Evolutionary conservation across 805 yeast species (phyloP), one percentile per base, ranked within the genome.

Genomic region (Cyberlindnera suaveolens): DNA sequence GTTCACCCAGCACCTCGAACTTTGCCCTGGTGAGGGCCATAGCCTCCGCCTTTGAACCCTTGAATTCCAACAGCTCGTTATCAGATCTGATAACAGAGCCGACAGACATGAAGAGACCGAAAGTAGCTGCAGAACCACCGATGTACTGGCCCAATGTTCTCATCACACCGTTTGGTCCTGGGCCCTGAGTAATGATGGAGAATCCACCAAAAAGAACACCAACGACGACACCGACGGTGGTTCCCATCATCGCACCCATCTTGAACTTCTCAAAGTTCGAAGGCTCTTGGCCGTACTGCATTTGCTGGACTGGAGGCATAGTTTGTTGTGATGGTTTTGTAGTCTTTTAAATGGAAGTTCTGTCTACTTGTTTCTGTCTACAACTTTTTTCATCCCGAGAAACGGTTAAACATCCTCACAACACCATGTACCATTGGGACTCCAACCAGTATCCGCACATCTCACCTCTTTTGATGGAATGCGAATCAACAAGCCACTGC

Each of bases 211-310:
- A 93, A 52, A 95, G 70, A 38, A 91, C 83, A 49, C 99, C 99
- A 33, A 91, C 88, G 58, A 95, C 93, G 9, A 89, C 93, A 51
- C 99, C 99, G 16, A 68, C 74, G 2, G 72, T 64, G 15, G 72
- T 80, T 50, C 99, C 99, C 97, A 93, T 93, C 71, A 91, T 70
- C 48, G 89, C 82, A 43, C 99, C 99, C 98, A 93, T 93, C 70
- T 93, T 93, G 78, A 93, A 86, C 70, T 93, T 93, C 44, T 93
- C 96, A 70, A 90, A 88, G 66, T 84, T 80, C 39, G 96, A 84
- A 44, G 95, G 96, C 54, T 80, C 81, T 52, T 74, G 79, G 27
- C 52, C 56, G 10, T 31, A 31, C 61, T 79, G 83, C 47, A 75
- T 73, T 65, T 81, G 85, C 63, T 75, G 85, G 51, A 79, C 82